These are phyloP conservation scores for Cudoniella acicularis DNA, from an alignment of 495 filamentous ascomycete genomes.

Conservation along the genomic window DNA sequence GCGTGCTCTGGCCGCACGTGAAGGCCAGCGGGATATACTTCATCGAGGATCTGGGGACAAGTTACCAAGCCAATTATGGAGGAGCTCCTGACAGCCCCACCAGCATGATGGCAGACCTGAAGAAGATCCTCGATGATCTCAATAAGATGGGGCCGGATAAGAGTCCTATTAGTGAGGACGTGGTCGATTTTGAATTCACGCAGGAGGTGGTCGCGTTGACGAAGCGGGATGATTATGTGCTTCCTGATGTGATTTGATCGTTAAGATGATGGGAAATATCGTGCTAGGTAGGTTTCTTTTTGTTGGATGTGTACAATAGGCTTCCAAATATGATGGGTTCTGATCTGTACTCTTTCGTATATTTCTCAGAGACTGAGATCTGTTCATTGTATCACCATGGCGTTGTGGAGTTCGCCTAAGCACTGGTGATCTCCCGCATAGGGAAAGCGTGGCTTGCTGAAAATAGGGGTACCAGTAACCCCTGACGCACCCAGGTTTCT, in stretches of 20 bases:
- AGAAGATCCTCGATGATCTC: not conserved
- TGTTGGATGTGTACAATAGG: too few species aligned
- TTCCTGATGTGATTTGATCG: not conserved
- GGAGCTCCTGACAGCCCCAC: not conserved
- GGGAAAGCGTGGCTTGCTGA: too few species aligned
- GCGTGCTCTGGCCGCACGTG: conserved; percentile 1
- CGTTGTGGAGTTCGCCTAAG: too few species aligned
- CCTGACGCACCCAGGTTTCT: too few species aligned
- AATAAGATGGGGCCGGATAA: not conserved
- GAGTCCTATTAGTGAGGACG: not conserved
- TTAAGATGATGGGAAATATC: too few species aligned
- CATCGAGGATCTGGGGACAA: conserved; percentile 13
- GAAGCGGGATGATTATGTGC: not conserved
- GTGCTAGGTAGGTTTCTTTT: too few species aligned
- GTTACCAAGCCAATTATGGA: not conserved
- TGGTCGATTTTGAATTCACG: not conserved
- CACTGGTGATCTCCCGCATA: too few species aligned
- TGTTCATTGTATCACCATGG: too few species aligned
- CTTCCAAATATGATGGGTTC: too few species aligned
- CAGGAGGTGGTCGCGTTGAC: not conserved
- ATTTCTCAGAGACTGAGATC: too few species aligned
- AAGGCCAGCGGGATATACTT: conserved; percentile 17
- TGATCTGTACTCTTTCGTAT: too few species aligned
- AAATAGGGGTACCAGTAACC: too few species aligned
- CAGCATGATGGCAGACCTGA: not conserved